phyloP scores from a whole-genome alignment of 176 grass and related monocot species.

The Cymbopogon citratus region DNA sequence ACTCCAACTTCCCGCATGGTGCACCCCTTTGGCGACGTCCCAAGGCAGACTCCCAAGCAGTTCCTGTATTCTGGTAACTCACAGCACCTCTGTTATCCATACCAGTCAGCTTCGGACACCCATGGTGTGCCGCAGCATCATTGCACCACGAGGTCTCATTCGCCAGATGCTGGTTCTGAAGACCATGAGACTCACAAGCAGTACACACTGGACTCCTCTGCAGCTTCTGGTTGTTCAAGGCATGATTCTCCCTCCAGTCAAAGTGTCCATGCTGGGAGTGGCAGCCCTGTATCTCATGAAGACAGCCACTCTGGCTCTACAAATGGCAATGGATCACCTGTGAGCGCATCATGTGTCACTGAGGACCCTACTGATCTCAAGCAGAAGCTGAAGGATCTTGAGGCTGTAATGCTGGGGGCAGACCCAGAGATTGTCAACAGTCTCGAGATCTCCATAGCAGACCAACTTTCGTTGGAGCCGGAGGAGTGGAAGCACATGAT shows the following conservation, averaged over 20 bases:
- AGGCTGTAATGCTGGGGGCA: slow-evolving; percentile 79
- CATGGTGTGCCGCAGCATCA: not conserved
- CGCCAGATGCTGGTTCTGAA: slow-evolving; percentile 29
- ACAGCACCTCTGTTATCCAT: slow-evolving; percentile 12
- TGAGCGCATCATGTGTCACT: slow-evolving; percentile 71
- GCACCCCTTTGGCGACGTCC: slow-evolving; percentile 29
- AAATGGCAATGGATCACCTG: slow-evolving; percentile 36
- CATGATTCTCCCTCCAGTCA: slow-evolving; percentile 44
- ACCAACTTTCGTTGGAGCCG: slow-evolving; percentile 34
- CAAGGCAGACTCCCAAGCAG: slow-evolving; percentile 31
- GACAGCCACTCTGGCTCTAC: slow-evolving; percentile 41
- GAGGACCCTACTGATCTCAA: slow-evolving; percentile 74
- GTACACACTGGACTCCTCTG: slow-evolving; percentile 61
- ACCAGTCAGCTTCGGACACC: slow-evolving; percentile 15
- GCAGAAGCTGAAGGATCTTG: slow-evolving; percentile 64
- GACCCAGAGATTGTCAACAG: slow-evolving; percentile 43
- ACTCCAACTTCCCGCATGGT: slow-evolving; percentile 43
- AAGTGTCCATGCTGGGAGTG: slow-evolving; percentile 28
- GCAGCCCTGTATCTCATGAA: slow-evolving; percentile 52
- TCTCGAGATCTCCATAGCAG: slow-evolving; percentile 28
- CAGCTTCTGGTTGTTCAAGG: slow-evolving; percentile 19
- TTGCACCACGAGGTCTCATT: slow-evolving; percentile 20
- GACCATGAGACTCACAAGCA: slow-evolving; percentile 17
- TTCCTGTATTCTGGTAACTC: slow-evolving; percentile 24
- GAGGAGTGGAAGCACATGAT: slow-evolving; percentile 49